phyloP scores from a whole-genome alignment of 1,284 basidiomycete species.

The Rhodotorula sp. region DNA sequence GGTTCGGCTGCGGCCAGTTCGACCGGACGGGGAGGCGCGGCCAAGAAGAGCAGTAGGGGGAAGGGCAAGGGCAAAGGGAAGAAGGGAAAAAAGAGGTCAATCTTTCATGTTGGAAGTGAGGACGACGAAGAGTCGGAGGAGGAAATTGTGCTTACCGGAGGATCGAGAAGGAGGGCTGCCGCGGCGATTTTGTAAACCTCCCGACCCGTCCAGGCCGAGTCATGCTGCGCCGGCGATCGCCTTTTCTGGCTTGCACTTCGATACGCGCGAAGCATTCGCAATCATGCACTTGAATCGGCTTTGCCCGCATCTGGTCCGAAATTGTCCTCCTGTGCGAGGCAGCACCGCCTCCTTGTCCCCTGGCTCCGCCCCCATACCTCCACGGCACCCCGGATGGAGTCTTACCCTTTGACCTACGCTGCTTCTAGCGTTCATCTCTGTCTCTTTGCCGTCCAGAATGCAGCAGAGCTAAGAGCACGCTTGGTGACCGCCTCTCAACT shows the following conservation, averaged over 20 bases:
- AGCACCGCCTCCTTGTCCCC: background rate
- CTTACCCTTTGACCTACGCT: conserved; percentile 49
- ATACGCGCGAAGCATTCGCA: background rate
- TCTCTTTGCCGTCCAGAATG: conserved; percentile 68
- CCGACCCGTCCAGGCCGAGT: too few species aligned
- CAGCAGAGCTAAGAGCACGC: conserved; percentile 60
- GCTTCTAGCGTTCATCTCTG: conserved; percentile 58
- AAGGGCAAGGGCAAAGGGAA: background rate
- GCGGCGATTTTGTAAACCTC: background rate
- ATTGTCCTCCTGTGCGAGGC: background rate
- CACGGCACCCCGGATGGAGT: conserved; percentile 48
- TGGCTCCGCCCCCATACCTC: background rate
- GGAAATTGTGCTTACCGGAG: background rate
- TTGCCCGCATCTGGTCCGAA: background rate
- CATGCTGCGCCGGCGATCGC: too few species aligned
- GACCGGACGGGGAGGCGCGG: background rate
- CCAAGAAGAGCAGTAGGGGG: background rate
- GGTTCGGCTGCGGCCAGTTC: background rate
- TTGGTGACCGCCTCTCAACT: conserved; percentile 65
- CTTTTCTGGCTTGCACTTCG: background rate
- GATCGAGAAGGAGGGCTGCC: background rate
- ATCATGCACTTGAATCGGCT: too few species aligned
- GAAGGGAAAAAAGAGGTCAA: background rate
- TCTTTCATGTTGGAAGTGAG: background rate
- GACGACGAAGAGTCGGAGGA: conserved; percentile 2